phyloP scores from a whole-genome alignment of 129 eudicot genomes.

The Helianthus annuus region HanXRQr2.0-SUNRISE NC_035438.2:15868001-15868500 shows the following conservation, averaged over 20 bases:
- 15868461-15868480: too few relatives aligned
- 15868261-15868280: conserved; percentile 95
- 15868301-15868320: conserved; percentile 90
- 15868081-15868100: conserved; percentile 89
- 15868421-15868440: too few relatives aligned
- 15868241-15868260: conserved; percentile 96
- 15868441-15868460: too few relatives aligned
- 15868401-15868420: too few relatives aligned
- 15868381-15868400: too few relatives aligned
- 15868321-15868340: neutral
- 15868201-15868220: conserved; percentile 34
- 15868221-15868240: conserved; percentile 94
- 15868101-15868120: conserved; percentile 93
- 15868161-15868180: neutral
- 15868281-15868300: conserved; percentile 99
- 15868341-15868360: neutral
- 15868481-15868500: too few relatives aligned
- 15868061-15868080: conserved; percentile 82
- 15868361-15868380: too few relatives aligned
- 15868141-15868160: conserved; percentile 40
- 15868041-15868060: conserved; percentile 87
- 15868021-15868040: conserved; percentile 56
- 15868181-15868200: neutral
- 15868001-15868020: conserved; percentile 92
- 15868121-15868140: conserved; percentile 99